These are phyloP conservation scores for Sophora flavescens DNA, from an alignment of 306 rosid genomes.

Conservation along the genomic window DNA sequence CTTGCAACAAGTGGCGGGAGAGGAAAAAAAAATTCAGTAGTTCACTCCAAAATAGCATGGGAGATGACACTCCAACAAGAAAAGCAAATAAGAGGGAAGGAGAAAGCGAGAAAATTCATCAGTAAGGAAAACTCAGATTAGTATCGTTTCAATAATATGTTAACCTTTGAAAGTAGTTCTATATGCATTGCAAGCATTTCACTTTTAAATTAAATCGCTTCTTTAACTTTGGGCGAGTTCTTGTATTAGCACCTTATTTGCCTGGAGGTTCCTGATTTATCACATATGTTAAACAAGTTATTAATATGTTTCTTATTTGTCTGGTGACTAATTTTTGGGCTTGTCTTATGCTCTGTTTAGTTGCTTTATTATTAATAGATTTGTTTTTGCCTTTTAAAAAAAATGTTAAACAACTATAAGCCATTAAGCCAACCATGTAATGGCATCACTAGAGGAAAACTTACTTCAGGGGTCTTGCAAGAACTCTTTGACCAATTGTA, in stretches of 20 bases:
- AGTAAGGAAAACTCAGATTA: constrained; percentile 11
- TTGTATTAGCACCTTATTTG: constrained; percentile 12
- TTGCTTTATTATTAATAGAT: too few relatives aligned
- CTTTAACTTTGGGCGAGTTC: constrained; percentile 34
- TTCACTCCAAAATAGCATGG: constrained; percentile 32
- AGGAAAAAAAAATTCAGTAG: constrained; percentile 13
- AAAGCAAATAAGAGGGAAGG: constrained; percentile 4
- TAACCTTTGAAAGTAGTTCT: constrained; percentile 33
- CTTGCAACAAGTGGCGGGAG: constrained; percentile 10
- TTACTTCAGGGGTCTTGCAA: constrained; percentile 96
- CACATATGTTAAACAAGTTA: constrained; percentile 18
- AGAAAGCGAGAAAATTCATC: constrained; percentile 27
- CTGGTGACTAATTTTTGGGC: too few relatives aligned
- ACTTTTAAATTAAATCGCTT: constrained; percentile 32
- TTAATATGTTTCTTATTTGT: too few relatives aligned
- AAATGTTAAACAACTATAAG: constrained; percentile 6
- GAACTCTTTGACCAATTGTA: constrained; percentile 96
- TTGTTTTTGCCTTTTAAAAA: too few relatives aligned
- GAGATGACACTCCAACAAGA: constrained; percentile 25
- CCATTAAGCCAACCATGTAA: constrained; percentile 20
- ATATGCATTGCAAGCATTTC: constrained; percentile 11
- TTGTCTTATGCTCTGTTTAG: too few relatives aligned
- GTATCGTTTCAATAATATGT: constrained; percentile 13
- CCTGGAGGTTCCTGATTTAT: constrained; percentile 26
- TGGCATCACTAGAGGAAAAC: constrained; percentile 48